Evolutionary conservation across 106 monocot genomes (phyloP), one percentile per base, ranked within the genome.

Genomic region (Dendrobium chrysotoxum): DNA sequence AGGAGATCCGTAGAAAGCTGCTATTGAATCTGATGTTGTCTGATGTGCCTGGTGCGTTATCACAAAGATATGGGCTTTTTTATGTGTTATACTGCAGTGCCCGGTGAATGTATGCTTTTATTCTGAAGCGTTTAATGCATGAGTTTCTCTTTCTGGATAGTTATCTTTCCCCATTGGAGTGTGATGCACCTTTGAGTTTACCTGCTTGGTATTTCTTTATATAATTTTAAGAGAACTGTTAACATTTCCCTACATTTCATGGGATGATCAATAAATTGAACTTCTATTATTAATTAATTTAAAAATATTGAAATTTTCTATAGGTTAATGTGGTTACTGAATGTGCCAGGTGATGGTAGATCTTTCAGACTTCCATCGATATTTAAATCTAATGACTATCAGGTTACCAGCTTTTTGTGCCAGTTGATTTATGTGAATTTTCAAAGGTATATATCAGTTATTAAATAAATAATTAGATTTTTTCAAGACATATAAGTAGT

Each of bases 11-110:
- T 8, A 86, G 95, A 79, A 89, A 79, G 85, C 81, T 98, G 70
- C 91, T 98, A 31, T 88, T 98, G 41, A 98, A 98, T 80, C 87
- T 98, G 6, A 98, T 98, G 98, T 81, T 98, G 12, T 98, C 94
- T 47, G 94, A 98, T 79, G 82, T 91, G 23, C 98, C 98, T 28
- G 98, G 98, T 98, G 88, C 64, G 21, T 26, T 76, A 28, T 76
- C 7, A 4, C 50, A 76, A 46, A 70, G 40, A 7, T 28, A 0
- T 74, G 13, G 3, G 41, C 21, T 74, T 74, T 40, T 74, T 74
- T 21, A 15, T 40, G 2, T 74, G 26, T 40, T 72, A 28, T 15
- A 28, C 35, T 70, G 70, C 5, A 13, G 31, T 5, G 4, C n/a
- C 61, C 8, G 61, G 61, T 1, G 61, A 2, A n/a, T 61, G 2